A percentile compares a stretch with the other conserved stretches of the same genome.
phyloP scores from a whole-genome alignment of 495 filamentous ascomycete species.

The Neurospora tetraspora region DNA sequence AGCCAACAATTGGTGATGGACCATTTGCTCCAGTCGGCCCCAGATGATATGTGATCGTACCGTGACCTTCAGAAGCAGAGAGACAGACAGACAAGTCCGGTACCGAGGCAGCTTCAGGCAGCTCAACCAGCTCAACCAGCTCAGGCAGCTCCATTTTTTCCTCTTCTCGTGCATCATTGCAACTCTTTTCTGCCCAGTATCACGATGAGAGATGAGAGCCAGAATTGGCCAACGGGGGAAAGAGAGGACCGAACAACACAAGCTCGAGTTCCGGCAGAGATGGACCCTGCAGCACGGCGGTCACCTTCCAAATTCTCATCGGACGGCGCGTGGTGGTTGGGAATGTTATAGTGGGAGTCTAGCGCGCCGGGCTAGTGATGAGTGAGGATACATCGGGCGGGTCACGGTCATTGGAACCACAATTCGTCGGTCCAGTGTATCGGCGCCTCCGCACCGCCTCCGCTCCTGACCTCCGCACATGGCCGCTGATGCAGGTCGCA shows the following conservation, averaged over 20 bases:
- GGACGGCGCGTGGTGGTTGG: constrained; percentile 19
- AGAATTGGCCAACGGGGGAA: not conserved
- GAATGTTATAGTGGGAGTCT: constrained; percentile 1
- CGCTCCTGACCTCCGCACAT: constrained; percentile 4
- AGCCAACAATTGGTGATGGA: not conserved
- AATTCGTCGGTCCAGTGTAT: not conserved
- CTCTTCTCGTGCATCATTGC: not conserved
- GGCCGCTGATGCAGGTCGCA: constrained; percentile 10
- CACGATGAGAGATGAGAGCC: not conserved
- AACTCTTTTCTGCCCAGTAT: not conserved
- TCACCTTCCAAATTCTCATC: constrained; percentile 11
- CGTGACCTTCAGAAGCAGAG: not conserved
- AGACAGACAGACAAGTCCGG: not conserved
- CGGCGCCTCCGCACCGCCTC: not conserved
- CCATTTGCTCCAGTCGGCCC: not conserved
- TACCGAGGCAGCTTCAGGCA: not conserved
- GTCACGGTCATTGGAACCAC: not conserved
- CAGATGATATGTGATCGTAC: not conserved
- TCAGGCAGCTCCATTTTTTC: not conserved
- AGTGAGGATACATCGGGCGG: not conserved
- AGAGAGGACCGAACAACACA: not conserved
- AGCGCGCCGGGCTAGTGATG: constrained; percentile 11
- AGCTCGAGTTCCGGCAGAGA: not conserved
- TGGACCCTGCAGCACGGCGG: constrained; percentile 11
- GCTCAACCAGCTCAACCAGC: no score